Evolutionary conservation across 306 rosid species (phyloP).

Genomic region (Astragalus glycyphyllos): DNA sequence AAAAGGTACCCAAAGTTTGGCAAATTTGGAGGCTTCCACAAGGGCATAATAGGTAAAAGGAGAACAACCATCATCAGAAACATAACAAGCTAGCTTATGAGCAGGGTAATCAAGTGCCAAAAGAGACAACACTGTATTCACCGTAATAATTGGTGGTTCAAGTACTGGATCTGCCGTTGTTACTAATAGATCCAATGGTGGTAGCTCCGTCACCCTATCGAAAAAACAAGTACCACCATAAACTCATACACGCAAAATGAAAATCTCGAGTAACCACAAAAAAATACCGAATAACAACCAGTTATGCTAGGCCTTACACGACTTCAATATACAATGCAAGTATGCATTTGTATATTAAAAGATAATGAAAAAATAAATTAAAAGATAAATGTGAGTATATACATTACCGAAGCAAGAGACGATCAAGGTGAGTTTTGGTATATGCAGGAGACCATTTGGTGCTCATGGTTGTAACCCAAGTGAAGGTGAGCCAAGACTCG

Average conservation of each 20-base stretch:
- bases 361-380: no score
- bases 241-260: background rate
- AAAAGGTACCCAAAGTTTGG: conserved; percentile 69
- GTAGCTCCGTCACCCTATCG: conserved; percentile 59
- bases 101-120: conserved; percentile 80
- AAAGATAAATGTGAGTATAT: no score
- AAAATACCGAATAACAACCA: no score
- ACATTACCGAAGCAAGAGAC: conserved; percentile 53
- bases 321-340: no score
- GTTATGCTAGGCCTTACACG: no score
- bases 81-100: conserved; percentile 74
- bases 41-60: conserved; percentile 56
- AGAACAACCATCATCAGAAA: conserved; percentile 83
- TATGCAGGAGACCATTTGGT: conserved; percentile 60
- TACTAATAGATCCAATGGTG: conserved; percentile 72
- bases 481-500: conserved; percentile 67
- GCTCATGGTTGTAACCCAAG: conserved; percentile 47
- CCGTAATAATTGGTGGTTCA: conserved; percentile 73
- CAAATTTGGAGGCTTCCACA: conserved; percentile 61
- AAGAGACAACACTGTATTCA: conserved; percentile 71
- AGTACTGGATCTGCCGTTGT: conserved; percentile 70
- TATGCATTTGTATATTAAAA: no score
- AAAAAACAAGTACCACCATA: background rate
- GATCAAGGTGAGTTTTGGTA: conserved; percentile 49
- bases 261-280: no score